Evolutionary conservation across 2,329 filamentous ascomycete species (phyloP).

Genomic region (Monosporascus sp.): DNA sequence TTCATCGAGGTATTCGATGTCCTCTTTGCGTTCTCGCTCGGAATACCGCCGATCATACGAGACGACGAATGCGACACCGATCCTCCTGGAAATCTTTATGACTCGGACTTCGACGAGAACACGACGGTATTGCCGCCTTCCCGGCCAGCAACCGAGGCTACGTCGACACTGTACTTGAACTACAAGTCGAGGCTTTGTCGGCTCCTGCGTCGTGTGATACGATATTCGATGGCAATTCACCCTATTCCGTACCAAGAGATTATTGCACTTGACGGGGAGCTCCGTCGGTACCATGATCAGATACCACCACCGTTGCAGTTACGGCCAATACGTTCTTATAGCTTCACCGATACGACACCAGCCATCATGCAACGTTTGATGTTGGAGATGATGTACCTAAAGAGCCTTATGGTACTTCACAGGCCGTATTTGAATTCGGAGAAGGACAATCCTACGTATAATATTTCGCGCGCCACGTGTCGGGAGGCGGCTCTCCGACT

Average conservation of each 20-base stretch:
- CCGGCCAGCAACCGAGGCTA: constrained; percentile 37
- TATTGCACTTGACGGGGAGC: constrained; percentile 34
- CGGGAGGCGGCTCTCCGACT: constrained; percentile 39
- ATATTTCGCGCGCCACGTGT: constrained; percentile 35
- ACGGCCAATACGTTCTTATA: constrained; percentile 35
- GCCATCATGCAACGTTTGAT: constrained; percentile 45
- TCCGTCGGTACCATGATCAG: constrained; percentile 31
- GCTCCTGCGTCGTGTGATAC: constrained; percentile 38
- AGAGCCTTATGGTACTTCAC: constrained; percentile 46
- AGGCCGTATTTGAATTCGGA: constrained; percentile 39
- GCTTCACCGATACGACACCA: constrained; percentile 37
- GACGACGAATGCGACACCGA: constrained; percentile 42
- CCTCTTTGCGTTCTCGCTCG: constrained; percentile 47
- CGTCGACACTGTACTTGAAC: constrained; percentile 37
- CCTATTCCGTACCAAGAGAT: constrained; percentile 32
- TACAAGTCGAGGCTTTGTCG: constrained; percentile 39
- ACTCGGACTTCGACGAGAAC: constrained; percentile 48
- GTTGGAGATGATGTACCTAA: constrained; percentile 43
- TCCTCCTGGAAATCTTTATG: constrained; percentile 40
- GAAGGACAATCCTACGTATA: constrained; percentile 32
- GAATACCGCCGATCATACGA: constrained; percentile 45
- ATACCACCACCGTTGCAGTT: constrained; percentile 37
- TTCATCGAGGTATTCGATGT: constrained; percentile 43
- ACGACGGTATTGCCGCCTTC: constrained; percentile 36
- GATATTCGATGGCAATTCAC: constrained; percentile 33